Evolutionary conservation across 768 basidiomycete species (phyloP), one percentile per base, ranked within the genome.

Genomic region (Collybia sp.): DNA sequence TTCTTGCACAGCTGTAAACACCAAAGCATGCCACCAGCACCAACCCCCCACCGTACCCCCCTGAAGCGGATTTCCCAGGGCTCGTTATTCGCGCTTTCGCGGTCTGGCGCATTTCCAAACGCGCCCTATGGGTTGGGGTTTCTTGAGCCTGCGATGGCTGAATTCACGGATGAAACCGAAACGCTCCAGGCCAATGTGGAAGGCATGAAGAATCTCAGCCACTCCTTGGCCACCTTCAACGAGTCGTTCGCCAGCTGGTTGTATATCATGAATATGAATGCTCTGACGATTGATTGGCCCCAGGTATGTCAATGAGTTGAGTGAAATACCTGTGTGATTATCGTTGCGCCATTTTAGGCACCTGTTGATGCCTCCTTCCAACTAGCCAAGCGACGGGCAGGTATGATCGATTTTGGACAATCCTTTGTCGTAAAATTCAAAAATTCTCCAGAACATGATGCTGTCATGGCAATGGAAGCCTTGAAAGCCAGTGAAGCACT

Each of bases 221-320:
- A 83, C 39, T 83, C 88, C 15, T 73, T 97, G 43, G 77, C 79
- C 12, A 83, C 80, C 4, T 95, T 95, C 72, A 96, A 96, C 61
- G 93, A 97, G 64, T 81, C 83, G 12, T 95, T 97, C 58, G 88
- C 93, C 12, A 91, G 88, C 59, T 94, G 83, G 78, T 65, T 95
- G 10, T 94, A 93, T 60, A 81, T 85, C 17, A 84, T 94, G 81
- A 86, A 90, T 59, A 95, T 97, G 91, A 93, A 94, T 59, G 83
- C 91, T 2, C 76, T 95, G 46, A 93, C 92, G n/a, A 83, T 83
- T 0, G 93, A 96, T 60, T 96, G 92, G 92, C 82, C 80, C 1
- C 86, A 93, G 75, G 91, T 85, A 50, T 47, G 73, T 50, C 2
- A 55, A 13, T 20, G 30, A 30, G 30, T 18, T 34, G 30, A 12